These are phyloP conservation scores for Astrothelium macrocarpum DNA, from an alignment of 495 filamentous ascomycete genomes.

Conservation along the genomic window DNA sequence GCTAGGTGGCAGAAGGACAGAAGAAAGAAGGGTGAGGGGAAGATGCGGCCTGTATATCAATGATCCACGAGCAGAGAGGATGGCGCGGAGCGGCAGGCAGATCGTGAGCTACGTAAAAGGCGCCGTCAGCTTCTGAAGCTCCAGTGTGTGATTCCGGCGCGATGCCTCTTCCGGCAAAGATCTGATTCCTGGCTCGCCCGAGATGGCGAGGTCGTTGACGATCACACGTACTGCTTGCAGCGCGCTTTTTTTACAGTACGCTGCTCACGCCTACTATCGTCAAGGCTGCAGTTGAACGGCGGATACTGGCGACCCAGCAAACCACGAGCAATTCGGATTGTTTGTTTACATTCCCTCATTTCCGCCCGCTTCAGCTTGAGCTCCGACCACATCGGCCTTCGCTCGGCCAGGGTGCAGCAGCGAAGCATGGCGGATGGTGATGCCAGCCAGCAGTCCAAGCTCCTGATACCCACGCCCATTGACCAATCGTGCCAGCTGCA, in stretches of 20 bases:
- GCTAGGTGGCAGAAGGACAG: background rate
- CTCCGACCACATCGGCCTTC: background rate
- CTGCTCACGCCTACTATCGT: background rate
- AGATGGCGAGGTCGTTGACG: background rate
- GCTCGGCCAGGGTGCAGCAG: background rate
- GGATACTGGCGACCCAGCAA: background rate
- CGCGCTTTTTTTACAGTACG: background rate
- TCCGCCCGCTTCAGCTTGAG: slow-evolving; percentile 2
- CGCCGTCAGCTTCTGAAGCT: slow-evolving; percentile 3
- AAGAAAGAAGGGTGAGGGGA: slow-evolving; percentile 2
- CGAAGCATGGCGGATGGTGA: background rate
- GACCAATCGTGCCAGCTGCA: background rate
- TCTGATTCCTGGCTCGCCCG: background rate
- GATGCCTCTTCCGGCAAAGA: background rate
- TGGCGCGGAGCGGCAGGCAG: background rate
- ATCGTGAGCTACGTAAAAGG: slow-evolving; percentile 1
- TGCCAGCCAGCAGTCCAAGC: background rate
- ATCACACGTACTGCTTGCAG: background rate
- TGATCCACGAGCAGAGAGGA: slow-evolving; percentile 4
- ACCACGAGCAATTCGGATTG: background rate
- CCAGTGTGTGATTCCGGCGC: background rate
- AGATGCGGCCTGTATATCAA: slow-evolving; percentile 7
- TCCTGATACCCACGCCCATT: slow-evolving; percentile 4
- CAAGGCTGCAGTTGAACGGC: background rate
- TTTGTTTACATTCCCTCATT: slow-evolving; percentile 5